Conservation (phyloP, 108 stramenopile species). For the Seminavis robusta region DNA sequence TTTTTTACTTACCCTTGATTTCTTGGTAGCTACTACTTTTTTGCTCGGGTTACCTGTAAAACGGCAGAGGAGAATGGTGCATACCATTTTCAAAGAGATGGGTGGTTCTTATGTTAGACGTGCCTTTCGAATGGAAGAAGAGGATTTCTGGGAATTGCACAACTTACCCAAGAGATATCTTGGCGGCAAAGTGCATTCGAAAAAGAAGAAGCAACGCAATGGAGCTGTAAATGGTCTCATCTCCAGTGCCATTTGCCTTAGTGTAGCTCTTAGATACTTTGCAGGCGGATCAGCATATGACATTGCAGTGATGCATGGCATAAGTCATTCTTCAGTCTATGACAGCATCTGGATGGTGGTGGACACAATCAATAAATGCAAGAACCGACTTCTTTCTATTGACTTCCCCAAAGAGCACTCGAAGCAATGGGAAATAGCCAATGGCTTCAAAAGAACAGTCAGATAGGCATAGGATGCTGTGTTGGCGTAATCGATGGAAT, state of each 20-base stretch:
- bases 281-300: constrained; percentile 20
- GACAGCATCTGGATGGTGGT: constrained; percentile 12
- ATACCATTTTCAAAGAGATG: background rate
- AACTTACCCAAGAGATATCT: background rate
- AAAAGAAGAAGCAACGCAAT: background rate
- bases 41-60: too few relatives aligned
- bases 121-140: constrained; percentile 9
- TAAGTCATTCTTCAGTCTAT: constrained; percentile 1
- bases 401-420: constrained; percentile 10
- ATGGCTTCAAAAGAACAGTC: constrained; percentile 19
- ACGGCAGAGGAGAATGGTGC: too few relatives aligned
- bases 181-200: too few relatives aligned
- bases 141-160: constrained; percentile 2
- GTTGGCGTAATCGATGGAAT: constrained; percentile 43
- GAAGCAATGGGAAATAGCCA: constrained; percentile 18
- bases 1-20: too few relatives aligned
- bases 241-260: constrained; percentile 1
- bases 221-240: too few relatives aligned
- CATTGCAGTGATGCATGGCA: constrained; percentile 5
- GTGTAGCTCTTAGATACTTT: constrained; percentile 13
- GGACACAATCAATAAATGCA: constrained; percentile 9
- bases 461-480: constrained; percentile 15
- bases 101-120: constrained; percentile 15
- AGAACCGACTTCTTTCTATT: constrained; percentile 9
- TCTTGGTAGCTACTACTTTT: too few relatives aligned